Evolutionary conservation across 208 protist species (phyloP), one percentile per base, ranked within the genome.

Genomic region (Jaenimonas drosophilae): DNA sequence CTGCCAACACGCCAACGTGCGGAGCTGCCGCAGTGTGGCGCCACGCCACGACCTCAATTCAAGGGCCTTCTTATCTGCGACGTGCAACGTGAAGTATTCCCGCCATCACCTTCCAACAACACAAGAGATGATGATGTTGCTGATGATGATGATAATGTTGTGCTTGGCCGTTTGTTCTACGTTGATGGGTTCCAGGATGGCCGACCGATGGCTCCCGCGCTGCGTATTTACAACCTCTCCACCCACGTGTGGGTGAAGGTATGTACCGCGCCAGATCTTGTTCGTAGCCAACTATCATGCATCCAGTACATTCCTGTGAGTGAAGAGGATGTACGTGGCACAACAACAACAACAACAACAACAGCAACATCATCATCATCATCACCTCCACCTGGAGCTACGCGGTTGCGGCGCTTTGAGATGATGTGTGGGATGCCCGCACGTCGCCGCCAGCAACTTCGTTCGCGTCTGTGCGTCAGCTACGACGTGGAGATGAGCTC

Each of bases 381-480:
- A 0, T 14, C 52, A 9, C 5, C 11, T 5, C 5, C 6, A 11
- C 11, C 9, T 12, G 23, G 4, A 27, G 29, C 33, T 6, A 52
- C 40, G 31, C 44, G 40, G 9, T 40, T 82, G 16, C 5, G 14
- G 16, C 45, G 58, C 2, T 70, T 83, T 45, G 69, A 76, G 16
- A 61, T 83, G 30, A 24, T 68, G 0, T 64, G 69, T 28, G 69
- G 74, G 3, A 75, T 83, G 61, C 69, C 74, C 12, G 43, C 63
- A 0, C 57, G 65, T 0, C 58, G 53, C 4, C 65, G 61, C 0
- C 47, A 51, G 40, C 73, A 70, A 59, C 62, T 54, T 16, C 61
- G 69, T 46, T 76, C 62, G 16, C 56, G 73, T 46, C 59, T 64
- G 32, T 58, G 53, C 30, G 59, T 67, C 60, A 64, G 59, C 30